Evolutionary conservation across 495 filamentous ascomycete genomes (phyloP).

Genomic region (Penicillium turbatum): DNA sequence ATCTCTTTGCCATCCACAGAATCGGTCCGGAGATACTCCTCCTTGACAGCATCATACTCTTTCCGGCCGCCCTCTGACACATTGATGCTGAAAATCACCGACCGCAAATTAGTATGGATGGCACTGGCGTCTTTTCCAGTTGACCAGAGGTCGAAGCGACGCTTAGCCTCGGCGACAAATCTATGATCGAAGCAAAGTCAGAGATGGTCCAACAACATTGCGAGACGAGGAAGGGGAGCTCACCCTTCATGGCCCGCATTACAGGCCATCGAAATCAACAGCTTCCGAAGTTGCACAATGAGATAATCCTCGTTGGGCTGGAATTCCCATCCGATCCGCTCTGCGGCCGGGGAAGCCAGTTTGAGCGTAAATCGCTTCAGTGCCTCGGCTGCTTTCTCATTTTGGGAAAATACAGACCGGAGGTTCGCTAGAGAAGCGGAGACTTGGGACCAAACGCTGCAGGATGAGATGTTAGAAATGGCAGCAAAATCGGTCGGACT

Average conservation of each 20-base stretch:
- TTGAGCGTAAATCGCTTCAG: conserved; percentile 70
- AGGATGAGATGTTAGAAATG: conserved; percentile 16
- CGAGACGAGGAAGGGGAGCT: conserved; percentile 21
- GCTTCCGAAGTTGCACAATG: conserved; percentile 70
- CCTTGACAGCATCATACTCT: conserved; percentile 70
- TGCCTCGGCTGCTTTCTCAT: conserved; percentile 53
- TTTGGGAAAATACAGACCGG: conserved; percentile 59
- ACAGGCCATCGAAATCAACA: conserved; percentile 71
- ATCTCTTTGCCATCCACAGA: conserved; percentile 89
- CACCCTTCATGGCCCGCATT: conserved; percentile 67
- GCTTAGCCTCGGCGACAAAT: conserved; percentile 62
- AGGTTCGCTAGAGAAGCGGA: conserved; percentile 63
- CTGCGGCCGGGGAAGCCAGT: conserved; percentile 64
- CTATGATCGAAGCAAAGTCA: conserved; percentile 37
- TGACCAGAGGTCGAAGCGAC: conserved; percentile 70
- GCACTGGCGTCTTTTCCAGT: conserved; percentile 60
- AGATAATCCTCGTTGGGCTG: conserved; percentile 73
- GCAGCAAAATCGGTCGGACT: neutral
- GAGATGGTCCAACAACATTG: neutral
- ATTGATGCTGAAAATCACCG: conserved; percentile 73
- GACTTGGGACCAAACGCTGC: conserved; percentile 78
- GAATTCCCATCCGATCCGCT: conserved; percentile 84
- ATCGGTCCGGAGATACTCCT: conserved; percentile 74
- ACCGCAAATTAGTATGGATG: conserved; percentile 74
- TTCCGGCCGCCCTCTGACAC: conserved; percentile 61